These are phyloP conservation scores for Nyssa sinensis DNA, from an alignment of 148 eudicot species.

Conservation along the genomic window DNA sequence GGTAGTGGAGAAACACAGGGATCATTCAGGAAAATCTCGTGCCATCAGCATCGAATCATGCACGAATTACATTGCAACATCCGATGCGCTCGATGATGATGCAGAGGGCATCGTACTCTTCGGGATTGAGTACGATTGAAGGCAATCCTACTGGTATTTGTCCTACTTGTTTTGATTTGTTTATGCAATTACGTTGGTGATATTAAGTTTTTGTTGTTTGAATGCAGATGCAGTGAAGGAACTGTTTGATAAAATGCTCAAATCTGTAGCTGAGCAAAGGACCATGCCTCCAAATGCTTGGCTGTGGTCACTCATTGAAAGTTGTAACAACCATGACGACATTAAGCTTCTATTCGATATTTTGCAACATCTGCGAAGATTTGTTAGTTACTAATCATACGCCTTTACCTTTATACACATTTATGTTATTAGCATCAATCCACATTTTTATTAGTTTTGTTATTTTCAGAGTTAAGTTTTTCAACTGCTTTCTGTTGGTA, in stretches of 20 bases:
- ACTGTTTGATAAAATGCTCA: conserved; percentile 62
- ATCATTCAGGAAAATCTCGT: background rate
- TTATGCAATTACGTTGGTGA: background rate
- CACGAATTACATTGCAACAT: background rate
- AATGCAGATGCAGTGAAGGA: conserved; percentile 74
- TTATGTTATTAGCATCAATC: background rate
- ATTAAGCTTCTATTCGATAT: conserved; percentile 67
- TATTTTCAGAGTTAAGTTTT: conserved; percentile 7
- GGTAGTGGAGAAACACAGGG: conserved; percentile 14
- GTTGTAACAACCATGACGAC: conserved; percentile 56
- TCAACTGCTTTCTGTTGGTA: background rate
- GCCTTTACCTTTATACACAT: background rate
- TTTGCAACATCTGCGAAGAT: conserved; percentile 61
- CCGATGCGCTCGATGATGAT: conserved; percentile 7
- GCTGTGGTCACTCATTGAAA: conserved; percentile 83
- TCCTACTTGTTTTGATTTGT: background rate
- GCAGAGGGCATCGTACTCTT: conserved; percentile 33
- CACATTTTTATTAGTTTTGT: background rate
- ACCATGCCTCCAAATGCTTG: conserved; percentile 87
- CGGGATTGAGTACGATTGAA: conserved; percentile 28
- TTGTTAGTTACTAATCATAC: conserved; percentile 55
- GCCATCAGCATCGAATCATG: background rate
- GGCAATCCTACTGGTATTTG: conserved; percentile 34
- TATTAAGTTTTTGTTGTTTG: conserved; percentile 11
- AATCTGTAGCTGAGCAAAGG: conserved; percentile 52